A percentile compares a stretch with the other conserved stretches of the same genome.
These are phyloP conservation scores for Anthoceros angustus DNA, from an alignment of 225 moss, liverwort and hornwort species.

Conservation along the genomic window DNA sequence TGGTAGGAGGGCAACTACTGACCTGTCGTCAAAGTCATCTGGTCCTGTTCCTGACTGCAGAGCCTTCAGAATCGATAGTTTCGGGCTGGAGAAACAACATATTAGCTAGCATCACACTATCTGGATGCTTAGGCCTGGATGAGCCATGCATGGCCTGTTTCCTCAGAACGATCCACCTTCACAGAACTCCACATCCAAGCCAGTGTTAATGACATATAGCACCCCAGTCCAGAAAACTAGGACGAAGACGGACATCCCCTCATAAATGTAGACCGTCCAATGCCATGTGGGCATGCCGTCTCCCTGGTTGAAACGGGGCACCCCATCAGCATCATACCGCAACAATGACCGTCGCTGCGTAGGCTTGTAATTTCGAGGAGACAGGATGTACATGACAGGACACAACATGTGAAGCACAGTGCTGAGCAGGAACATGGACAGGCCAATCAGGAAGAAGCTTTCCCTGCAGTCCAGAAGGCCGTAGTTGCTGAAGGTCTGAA, in stretches of 20 bases:
- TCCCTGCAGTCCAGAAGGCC: conserved; percentile 7
- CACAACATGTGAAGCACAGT: conserved; percentile 12
- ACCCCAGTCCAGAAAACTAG: conserved; percentile 13
- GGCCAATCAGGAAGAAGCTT: conserved; percentile 9
- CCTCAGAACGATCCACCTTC: background rate
- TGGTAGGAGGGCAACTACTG: too few relatives aligned
- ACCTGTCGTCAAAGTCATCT: too few relatives aligned
- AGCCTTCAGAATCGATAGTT: too few relatives aligned
- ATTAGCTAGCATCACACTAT: too few relatives aligned
- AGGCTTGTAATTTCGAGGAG: conserved; percentile 6
- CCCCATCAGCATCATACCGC: conserved; percentile 9
- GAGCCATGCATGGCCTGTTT: background rate
- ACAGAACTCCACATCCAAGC: background rate
- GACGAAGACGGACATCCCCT: conserved; percentile 5
- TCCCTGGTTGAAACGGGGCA: conserved; percentile 8
- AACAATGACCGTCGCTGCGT: conserved; percentile 11
- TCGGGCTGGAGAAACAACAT: too few relatives aligned
- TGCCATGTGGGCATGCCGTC: conserved; percentile 13
- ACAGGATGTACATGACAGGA: conserved; percentile 11
- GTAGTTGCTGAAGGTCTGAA: background rate
- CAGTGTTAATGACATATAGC: background rate
- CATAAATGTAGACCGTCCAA: conserved; percentile 8
- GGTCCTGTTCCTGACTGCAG: too few relatives aligned
- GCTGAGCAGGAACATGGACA: conserved; percentile 11
- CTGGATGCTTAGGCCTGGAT: background rate